Base-by-base conservation (phyloP, 768 basidiomycete species). In the Kwoniella dejecticola region DNA sequence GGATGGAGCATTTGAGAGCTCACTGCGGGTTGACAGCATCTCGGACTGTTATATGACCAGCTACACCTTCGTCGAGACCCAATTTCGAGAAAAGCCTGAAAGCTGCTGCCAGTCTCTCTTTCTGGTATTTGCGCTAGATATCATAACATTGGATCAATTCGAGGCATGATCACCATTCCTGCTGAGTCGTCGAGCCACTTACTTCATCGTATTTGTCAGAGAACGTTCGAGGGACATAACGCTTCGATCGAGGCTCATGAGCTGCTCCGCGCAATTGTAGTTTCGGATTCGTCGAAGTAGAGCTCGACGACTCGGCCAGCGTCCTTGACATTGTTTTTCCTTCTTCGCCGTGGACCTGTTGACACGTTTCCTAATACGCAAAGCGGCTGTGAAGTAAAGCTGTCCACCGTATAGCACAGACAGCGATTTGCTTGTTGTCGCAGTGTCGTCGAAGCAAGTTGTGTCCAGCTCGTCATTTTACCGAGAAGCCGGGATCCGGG, bases 1-100 rank as follows among this genome's bases (percentile, higher is more conserved):
- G n/a, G n/a, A n/a, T n/a, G n/a, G n/a, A n/a, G n/a, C n/a, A n/a
- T n/a, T n/a, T n/a, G n/a, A n/a, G n/a, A n/a, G n/a, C n/a, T n/a
- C n/a, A n/a, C n/a, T 57, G 21, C 6, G 40, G 40, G 2, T 45
- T 45, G 3, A 60, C 59, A 15, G 66, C 29, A 38, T 68, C 66
- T 26, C 66, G 42, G 8, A 68, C 62, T 12, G 66, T 68, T 38
- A 68, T 46, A 33, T 68, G 66, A 27, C 66, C 66, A 12, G 57
- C 62, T 2, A 52, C 55, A 11, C 66, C 66, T 24, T 63, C 62
- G 19, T 44, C 66, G 45, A 53, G 50, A 11, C 64, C 64, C 21
- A 56, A 42, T 24, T 61, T 66, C 4, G 48, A 21, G 11, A 52
- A 66, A 45, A 53, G 36, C 12, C 64, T 52, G 53, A 61, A 66